phyloP scores from a whole-genome alignment of 345 rosid species.

The Sonneratia alba region DNA sequence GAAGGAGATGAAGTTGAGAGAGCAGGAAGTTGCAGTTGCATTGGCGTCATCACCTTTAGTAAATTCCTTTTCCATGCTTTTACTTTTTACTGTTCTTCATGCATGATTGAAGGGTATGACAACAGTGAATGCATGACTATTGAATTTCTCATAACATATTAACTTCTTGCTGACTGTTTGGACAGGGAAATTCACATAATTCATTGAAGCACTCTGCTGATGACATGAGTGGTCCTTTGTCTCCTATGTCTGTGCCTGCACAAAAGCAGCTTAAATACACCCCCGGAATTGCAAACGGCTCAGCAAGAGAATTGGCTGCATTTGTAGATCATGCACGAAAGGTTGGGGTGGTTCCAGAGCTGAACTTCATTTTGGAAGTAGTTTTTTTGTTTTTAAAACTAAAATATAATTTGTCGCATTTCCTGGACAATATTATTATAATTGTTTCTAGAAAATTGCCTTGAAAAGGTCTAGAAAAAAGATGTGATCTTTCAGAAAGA shows the following conservation, averaged over 20 bases:
- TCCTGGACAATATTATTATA: neutral
- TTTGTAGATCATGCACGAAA: conserved; percentile 58
- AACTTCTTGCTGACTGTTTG: conserved; percentile 15
- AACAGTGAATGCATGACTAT: neutral
- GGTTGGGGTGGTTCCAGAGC: conserved; percentile 27
- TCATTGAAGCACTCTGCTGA: conserved; percentile 53
- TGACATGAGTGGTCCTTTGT: conserved; percentile 46
- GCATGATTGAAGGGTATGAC: neutral
- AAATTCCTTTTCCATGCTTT: conserved; percentile 7
- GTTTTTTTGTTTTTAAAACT: conserved; percentile 3
- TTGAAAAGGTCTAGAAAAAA: no score
- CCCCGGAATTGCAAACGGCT: conserved; percentile 75
- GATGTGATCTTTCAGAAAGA: no score
- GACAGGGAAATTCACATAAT: conserved; percentile 50
- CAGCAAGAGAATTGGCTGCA: conserved; percentile 47
- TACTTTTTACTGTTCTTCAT: neutral
- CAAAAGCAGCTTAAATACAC: conserved; percentile 89
- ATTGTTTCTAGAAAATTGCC: no score
- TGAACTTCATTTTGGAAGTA: neutral
- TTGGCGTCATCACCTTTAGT: conserved; percentile 62
- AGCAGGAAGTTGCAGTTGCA: conserved; percentile 57
- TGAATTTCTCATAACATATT: neutral
- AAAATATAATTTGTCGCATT: neutral
- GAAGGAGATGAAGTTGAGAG: conserved; percentile 72
- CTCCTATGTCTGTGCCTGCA: conserved; percentile 73